Conservation (phyloP, 495 filamentous ascomycete genomes). For the Pseudevernia furfuracea region DNA sequence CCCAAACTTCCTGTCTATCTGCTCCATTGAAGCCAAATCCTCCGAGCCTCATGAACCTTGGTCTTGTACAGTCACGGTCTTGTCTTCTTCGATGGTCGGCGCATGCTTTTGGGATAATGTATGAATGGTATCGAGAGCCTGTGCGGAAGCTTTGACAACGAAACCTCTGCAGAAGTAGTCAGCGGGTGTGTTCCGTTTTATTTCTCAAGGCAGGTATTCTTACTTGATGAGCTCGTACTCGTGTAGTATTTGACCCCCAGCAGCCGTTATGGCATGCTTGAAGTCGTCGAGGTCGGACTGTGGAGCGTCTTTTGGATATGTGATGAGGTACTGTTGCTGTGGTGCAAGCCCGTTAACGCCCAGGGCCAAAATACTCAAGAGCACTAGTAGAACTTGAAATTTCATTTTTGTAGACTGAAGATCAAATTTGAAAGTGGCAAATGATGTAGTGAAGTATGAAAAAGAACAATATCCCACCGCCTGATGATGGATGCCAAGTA, state of each 20-base stretch:
- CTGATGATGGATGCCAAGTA: neutral
- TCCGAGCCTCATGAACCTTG: neutral
- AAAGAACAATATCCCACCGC: neutral
- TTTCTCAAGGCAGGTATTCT: neutral
- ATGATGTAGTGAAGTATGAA: neutral
- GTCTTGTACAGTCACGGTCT: slow-evolving; percentile 41
- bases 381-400: slow-evolving; percentile 38
- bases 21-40: neutral
- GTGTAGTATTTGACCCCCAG: slow-evolving; percentile 43
- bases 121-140: slow-evolving; percentile 61
- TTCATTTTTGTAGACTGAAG: slow-evolving; percentile 44
- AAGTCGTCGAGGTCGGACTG: slow-evolving; percentile 58
- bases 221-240: slow-evolving; percentile 54
- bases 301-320: slow-evolving; percentile 66
- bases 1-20: neutral
- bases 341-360: slow-evolving; percentile 46
- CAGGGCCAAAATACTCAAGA: slow-evolving; percentile 49
- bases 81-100: slow-evolving; percentile 69
- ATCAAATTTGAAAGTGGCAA: neutral
- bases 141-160: slow-evolving; percentile 60
- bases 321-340: slow-evolving; percentile 69
- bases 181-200: neutral
- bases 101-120: slow-evolving; percentile 55
- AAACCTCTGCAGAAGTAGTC: slow-evolving; percentile 54
- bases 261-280: slow-evolving; percentile 59